Conservation (phyloP, 257 asterid species). For the Petrea volubilis region DNA sequence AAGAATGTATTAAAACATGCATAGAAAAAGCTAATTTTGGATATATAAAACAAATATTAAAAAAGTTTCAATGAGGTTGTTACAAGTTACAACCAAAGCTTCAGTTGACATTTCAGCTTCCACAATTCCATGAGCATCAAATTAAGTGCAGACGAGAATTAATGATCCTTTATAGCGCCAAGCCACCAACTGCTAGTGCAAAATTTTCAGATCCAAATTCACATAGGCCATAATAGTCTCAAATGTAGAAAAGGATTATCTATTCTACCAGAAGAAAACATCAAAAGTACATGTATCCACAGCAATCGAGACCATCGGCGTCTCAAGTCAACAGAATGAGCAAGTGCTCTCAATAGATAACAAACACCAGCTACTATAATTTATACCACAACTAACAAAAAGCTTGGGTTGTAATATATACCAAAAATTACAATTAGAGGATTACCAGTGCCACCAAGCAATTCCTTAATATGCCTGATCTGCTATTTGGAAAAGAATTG, state of each 20-base stretch:
- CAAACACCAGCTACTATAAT: slow-evolving; percentile 5
- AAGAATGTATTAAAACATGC: background rate
- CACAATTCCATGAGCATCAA: slow-evolving; percentile 14
- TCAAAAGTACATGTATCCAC: slow-evolving; percentile 1
- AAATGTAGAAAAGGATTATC: background rate
- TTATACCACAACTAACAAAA: slow-evolving; percentile 18
- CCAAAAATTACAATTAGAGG: slow-evolving; percentile 21
- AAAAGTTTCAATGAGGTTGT: background rate
- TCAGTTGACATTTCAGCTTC: background rate
- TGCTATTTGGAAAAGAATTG: slow-evolving; percentile 28
- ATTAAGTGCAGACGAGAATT: background rate
- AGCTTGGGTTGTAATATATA: background rate
- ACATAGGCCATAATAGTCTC: background rate
- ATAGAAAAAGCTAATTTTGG: background rate
- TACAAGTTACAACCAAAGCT: slow-evolving; percentile 7
- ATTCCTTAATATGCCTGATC: slow-evolving; percentile 38
- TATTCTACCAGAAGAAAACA: background rate
- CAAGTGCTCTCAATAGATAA: background rate
- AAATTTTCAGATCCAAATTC: background rate
- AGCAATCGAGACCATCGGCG: background rate
- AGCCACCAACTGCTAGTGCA: background rate
- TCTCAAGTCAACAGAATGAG: background rate
- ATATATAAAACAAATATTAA: background rate
- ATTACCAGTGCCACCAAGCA: slow-evolving; percentile 80
- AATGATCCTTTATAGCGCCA: slow-evolving; percentile 1